A percentile compares a stretch with the other conserved stretches of the same genome.
Conservation (phyloP, 2,329 filamentous ascomycete genomes). For the Xylariaceae sp. region DNA sequence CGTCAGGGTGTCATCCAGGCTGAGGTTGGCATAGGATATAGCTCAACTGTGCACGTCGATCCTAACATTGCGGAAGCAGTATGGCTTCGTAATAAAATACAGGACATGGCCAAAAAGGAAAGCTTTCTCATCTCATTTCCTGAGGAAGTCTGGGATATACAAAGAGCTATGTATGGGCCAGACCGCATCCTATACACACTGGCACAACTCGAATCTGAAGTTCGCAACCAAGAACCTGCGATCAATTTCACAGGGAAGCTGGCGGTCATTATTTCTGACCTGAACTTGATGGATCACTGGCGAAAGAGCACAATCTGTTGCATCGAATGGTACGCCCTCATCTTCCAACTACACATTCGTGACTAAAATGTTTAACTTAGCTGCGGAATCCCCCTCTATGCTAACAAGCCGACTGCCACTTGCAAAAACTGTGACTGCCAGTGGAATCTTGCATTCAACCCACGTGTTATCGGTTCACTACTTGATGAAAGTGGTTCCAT, state of each 20-base stretch:
- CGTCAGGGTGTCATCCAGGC: not conserved
- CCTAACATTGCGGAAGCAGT: slow-evolving; percentile 48
- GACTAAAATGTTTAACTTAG: slow-evolving; percentile 26
- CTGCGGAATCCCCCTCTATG: slow-evolving; percentile 50
- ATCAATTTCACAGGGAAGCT: slow-evolving; percentile 39
- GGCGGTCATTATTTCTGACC: slow-evolving; percentile 32
- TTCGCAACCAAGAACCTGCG: slow-evolving; percentile 29
- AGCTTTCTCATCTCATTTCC: slow-evolving; percentile 47
- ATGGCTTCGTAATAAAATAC: slow-evolving; percentile 48
- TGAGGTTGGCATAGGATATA: slow-evolving; percentile 33
- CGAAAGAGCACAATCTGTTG: slow-evolving; percentile 36
- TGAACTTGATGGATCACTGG: slow-evolving; percentile 30
- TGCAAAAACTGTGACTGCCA: slow-evolving; percentile 37
- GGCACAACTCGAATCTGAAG: slow-evolving; percentile 40
- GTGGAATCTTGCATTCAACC: slow-evolving; percentile 35
- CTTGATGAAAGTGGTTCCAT: slow-evolving; percentile 53
- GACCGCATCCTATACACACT: slow-evolving; percentile 37
- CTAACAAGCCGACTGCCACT: slow-evolving; percentile 39
- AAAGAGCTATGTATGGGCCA: slow-evolving; percentile 31
- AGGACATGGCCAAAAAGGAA: slow-evolving; percentile 43
- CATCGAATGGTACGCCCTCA: slow-evolving; percentile 36
- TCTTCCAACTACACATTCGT: not conserved
- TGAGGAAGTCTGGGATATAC: slow-evolving; percentile 35
- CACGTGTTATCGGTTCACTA: slow-evolving; percentile 37
- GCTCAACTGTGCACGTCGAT: slow-evolving; percentile 51